Base-by-base conservation (phyloP, 2,329 filamentous ascomycete genomes). In the Lojkania enalia region DNA sequence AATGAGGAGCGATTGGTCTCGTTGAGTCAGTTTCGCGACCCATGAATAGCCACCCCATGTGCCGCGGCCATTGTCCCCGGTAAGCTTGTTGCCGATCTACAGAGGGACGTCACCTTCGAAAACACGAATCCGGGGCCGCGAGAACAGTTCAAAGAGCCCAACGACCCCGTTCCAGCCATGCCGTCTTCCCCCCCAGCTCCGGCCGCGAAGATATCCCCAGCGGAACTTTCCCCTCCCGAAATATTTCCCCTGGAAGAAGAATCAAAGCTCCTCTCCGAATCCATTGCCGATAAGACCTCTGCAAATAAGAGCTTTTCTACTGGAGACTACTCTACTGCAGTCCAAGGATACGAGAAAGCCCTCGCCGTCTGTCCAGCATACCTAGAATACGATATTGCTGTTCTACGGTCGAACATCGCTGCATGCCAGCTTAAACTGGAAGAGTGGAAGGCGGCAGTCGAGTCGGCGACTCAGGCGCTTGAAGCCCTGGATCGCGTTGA, bases 351-450 rank as follows among this genome's bases (percentile, higher is more conserved):
- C 72, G 86, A 90, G 60, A 82, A 86, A 54, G 91, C 94, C 16
- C 77, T 95, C 2, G 78, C 83, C 11, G 80, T 84, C 5, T 91
- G 89, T 60, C 92, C 92, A 2, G 85, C 83, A 53, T 95, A 95
- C 66, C 81, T 95, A 19, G 84, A 92, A 66, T 96, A 89, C 72
- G 90, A 96, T 57, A 78, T 92, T 51, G 90, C 91, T 19, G 88
- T 97, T 7, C 77, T 97, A 4, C 83, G 86, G 47, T 90, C 87
- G 66, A 97, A 97, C 73, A 86, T 96, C 54, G 82, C 92, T 1
- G 92, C 91, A 7, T 96, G 90, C 64, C 83, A 96, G 59, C 69
- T 97, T 42, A 95, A 95, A 66, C 76, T 95, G 2, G 78, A 84
- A 49, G 85, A 92, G 49, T 96, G 90, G 88, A 90, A 91, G 55